phyloP scores from a whole-genome alignment of 2,329 filamentous ascomycete genomes.

The Aspergillus pseudonomiae region DNA sequence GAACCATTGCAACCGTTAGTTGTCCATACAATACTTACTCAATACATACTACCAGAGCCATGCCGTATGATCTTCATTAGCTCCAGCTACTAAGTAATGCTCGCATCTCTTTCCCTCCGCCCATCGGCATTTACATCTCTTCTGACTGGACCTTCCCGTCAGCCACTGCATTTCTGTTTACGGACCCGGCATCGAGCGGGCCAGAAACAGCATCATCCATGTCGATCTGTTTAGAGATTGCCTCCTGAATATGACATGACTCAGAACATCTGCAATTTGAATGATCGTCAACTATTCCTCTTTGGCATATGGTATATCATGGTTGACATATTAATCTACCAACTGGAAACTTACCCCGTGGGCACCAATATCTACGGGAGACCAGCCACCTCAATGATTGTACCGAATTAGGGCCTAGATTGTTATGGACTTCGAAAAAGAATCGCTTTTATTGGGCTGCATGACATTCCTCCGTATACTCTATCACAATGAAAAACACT shows the following conservation, averaged over 20 bases:
- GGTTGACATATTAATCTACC: neutral
- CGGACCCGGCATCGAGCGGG: constrained; percentile 4
- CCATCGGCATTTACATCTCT: neutral
- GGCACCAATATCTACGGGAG: neutral
- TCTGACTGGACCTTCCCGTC: neutral
- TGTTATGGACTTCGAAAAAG: neutral
- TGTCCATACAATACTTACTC: neutral
- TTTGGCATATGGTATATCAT: neutral
- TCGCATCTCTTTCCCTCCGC: neutral
- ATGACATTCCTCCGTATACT: neutral
- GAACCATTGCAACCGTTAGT: neutral
- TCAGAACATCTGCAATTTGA: neutral
- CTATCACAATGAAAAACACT: neutral
- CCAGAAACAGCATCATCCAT: neutral
- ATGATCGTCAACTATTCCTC: constrained; percentile 2
- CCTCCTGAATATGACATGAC: neutral
- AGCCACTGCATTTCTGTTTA: neutral
- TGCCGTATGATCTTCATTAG: neutral
- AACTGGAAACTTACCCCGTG: neutral
- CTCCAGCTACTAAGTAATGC: neutral
- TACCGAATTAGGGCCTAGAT: neutral
- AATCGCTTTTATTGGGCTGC: neutral
- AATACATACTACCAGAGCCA: neutral
- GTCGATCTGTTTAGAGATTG: constrained; percentile 1
- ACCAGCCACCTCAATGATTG: neutral